A percentile compares a stretch with the other conserved stretches of the same genome.
phyloP scores from a whole-genome alignment of 1,284 basidiomycete species.

The Chondrostereum purpureum region DNA sequence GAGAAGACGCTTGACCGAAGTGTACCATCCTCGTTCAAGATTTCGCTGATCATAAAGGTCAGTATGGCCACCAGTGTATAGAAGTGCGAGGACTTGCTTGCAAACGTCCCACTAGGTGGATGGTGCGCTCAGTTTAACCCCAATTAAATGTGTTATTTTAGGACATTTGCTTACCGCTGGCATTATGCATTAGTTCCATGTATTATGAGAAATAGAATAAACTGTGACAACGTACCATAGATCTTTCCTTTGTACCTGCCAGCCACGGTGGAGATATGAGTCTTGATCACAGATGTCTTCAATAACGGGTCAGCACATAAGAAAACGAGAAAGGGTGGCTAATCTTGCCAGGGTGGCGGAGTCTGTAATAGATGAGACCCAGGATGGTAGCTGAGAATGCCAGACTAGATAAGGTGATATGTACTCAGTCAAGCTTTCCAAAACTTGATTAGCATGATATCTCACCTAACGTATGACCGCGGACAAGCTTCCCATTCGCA shows the following conservation, averaged over 20 bases:
- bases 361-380: constrained; percentile 32
- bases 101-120: constrained; percentile 39
- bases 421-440: too few relatives aligned
- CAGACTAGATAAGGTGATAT: constrained; percentile 30
- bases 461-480: constrained; percentile 39
- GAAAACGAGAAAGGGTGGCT: not conserved
- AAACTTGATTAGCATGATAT: not conserved
- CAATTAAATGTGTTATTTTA: too few relatives aligned
- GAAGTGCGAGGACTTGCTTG: constrained; percentile 21
- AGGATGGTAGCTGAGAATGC: constrained; percentile 42
- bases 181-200: not conserved
- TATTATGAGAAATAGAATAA: not conserved
- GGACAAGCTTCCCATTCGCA: constrained; percentile 37
- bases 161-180: too few relatives aligned
- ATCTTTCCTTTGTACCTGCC: constrained; percentile 35
- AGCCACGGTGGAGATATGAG: constrained; percentile 32
- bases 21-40: constrained; percentile 37
- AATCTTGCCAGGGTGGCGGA: constrained; percentile 27
- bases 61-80: not conserved
- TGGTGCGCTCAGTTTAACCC: too few relatives aligned
- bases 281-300: constrained; percentile 32
- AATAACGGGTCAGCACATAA: not conserved
- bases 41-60: constrained; percentile 23
- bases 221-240: constrained; percentile 23
- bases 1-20: constrained; percentile 36